Conservation (phyloP, 2,329 filamentous ascomycete genomes). For the Alternaria atra region DNA sequence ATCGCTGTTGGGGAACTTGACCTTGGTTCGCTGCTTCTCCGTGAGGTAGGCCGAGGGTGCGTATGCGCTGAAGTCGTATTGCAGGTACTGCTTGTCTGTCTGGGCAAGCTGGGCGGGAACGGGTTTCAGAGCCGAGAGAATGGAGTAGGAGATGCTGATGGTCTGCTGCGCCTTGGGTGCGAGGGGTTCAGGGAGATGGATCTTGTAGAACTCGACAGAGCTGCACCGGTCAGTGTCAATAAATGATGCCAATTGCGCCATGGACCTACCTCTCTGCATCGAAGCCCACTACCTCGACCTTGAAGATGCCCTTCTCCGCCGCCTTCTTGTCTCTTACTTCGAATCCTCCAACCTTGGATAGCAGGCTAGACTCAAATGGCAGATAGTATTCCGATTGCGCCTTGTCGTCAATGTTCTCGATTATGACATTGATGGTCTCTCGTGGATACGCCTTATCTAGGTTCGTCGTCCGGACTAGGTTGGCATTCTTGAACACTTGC, state of each 20-base stretch:
- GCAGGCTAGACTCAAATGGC: constrained; percentile 79
- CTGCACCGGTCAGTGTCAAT: constrained; percentile 28
- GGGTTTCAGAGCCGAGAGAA: constrained; percentile 79
- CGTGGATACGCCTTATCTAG: constrained; percentile 91
- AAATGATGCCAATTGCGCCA: background rate
- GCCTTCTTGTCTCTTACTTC: constrained; percentile 95
- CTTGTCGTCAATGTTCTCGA: constrained; percentile 83
- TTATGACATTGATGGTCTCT: constrained; percentile 91
- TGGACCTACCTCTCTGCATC: constrained; percentile 60
- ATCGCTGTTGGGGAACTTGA: constrained; percentile 82
- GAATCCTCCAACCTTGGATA: constrained; percentile 81
- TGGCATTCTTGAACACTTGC: constrained; percentile 91
- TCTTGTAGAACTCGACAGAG: constrained; percentile 77
- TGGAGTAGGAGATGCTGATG: constrained; percentile 84
- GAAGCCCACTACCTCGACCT: constrained; percentile 71
- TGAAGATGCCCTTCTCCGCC: constrained; percentile 71
- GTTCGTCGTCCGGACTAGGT: constrained; percentile 88
- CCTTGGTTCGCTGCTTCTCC: constrained; percentile 93
- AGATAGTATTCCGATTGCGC: constrained; percentile 91
- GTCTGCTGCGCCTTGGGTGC: constrained; percentile 81
- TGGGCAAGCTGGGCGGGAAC: constrained; percentile 86
- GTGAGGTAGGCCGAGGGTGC: constrained; percentile 84
- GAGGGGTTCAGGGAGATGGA: constrained; percentile 79
- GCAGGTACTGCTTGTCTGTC: constrained; percentile 84
- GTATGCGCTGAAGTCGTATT: constrained; percentile 87